These are phyloP conservation scores for Xylaria acuta DNA, from an alignment of 495 filamentous ascomycete species.

Conservation along the genomic window DNA sequence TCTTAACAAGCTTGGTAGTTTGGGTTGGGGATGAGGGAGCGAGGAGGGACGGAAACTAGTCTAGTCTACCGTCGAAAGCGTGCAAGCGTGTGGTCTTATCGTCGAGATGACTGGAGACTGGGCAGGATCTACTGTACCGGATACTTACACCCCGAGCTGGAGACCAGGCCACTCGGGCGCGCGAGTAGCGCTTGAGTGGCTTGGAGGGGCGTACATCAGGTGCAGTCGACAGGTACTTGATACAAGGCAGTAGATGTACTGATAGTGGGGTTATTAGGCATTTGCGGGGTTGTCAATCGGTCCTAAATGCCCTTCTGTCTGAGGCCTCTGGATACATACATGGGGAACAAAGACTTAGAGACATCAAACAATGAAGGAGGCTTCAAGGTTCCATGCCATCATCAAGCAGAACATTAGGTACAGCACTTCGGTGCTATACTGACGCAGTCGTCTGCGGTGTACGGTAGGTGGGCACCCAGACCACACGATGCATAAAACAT, in stretches of 20 bases:
- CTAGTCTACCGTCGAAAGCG: slow-evolving; percentile 11
- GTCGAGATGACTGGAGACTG: neutral
- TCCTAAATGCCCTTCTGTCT: slow-evolving; percentile 17
- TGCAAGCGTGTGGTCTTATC: slow-evolving; percentile 10
- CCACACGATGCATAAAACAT: slow-evolving; percentile 14
- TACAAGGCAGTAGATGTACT: neutral
- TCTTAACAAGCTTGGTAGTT: neutral
- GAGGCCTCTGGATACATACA: neutral
- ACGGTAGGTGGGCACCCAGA: neutral
- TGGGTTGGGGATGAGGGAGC: neutral
- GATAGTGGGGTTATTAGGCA: slow-evolving; percentile 3
- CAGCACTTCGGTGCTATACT: neutral
- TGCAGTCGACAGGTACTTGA: neutral
- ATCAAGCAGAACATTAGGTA: slow-evolving; percentile 3
- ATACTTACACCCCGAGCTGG: neutral
- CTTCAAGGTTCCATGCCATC: slow-evolving; percentile 4
- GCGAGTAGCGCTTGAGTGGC: neutral
- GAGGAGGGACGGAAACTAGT: slow-evolving; percentile 6
- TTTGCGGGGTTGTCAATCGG: slow-evolving; percentile 22
- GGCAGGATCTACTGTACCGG: slow-evolving; percentile 2
- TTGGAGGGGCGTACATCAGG: neutral
- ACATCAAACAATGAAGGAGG: slow-evolving; percentile 10
- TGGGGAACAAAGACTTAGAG: neutral
- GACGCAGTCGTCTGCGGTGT: neutral
- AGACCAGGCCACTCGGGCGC: neutral